These are phyloP conservation scores for Paracoccidioides brasiliensis DNA, from an alignment of 2,329 filamentous ascomycete species.

Conservation along the genomic window DNA sequence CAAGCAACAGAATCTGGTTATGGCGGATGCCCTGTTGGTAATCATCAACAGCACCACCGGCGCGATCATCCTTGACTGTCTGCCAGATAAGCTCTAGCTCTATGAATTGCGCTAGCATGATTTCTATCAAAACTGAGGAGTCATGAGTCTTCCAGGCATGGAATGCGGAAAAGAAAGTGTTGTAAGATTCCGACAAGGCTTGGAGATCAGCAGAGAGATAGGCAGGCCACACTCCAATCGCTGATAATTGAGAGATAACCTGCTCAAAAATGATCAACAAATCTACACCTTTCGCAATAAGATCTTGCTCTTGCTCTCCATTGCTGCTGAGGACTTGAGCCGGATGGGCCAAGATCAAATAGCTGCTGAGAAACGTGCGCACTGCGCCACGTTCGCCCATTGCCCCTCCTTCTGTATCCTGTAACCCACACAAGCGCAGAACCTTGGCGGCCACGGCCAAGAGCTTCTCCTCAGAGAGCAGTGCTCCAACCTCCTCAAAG, in stretches of 20 bases:
- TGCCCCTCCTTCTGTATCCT: slow-evolving; percentile 37
- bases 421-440: slow-evolving; percentile 43
- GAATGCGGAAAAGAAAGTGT: slow-evolving; percentile 49
- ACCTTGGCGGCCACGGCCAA: slow-evolving; percentile 41
- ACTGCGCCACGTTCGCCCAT: slow-evolving; percentile 40
- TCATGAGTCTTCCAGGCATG: slow-evolving; percentile 54
- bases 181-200: slow-evolving; percentile 42
- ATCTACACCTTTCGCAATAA: slow-evolving; percentile 48
- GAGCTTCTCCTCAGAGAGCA: slow-evolving; percentile 43
- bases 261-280: slow-evolving; percentile 45
- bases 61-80: slow-evolving; percentile 50
- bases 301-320: slow-evolving; percentile 49
- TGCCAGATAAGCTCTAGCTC: slow-evolving; percentile 56
- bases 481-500: slow-evolving; percentile 46
- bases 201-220: slow-evolving; percentile 36
- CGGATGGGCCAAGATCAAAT: slow-evolving; percentile 49
- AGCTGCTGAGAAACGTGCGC: slow-evolving; percentile 50
- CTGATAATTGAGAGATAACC: slow-evolving; percentile 37
- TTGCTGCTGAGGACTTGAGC: slow-evolving; percentile 47
- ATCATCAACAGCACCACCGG: slow-evolving; percentile 49
- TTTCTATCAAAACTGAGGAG: slow-evolving; percentile 48
- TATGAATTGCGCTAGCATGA: slow-evolving; percentile 54
- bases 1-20: slow-evolving; percentile 51
- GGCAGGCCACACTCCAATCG: slow-evolving; percentile 24
- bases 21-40: slow-evolving; percentile 53